Evolutionary conservation across 805 yeast genomes (phyloP).

Genomic region (Phaffomyces antillensis): DNA sequence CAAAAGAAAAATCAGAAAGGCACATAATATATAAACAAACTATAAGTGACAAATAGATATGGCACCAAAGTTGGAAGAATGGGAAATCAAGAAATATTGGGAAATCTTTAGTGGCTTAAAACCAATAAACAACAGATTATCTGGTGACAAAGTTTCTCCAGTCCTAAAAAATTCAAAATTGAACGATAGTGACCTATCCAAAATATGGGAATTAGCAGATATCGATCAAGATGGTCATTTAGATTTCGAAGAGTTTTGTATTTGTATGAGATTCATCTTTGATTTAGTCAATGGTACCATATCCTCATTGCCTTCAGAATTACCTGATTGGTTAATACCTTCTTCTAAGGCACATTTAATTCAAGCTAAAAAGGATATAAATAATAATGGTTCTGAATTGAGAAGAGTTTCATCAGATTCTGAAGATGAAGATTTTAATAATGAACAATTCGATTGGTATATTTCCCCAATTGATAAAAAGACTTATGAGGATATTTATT

Average conservation of each 20-base stretch:
- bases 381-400: constrained; percentile 11
- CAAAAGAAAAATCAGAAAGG: neutral
- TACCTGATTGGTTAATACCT: constrained; percentile 93
- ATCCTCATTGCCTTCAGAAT: constrained; percentile 53
- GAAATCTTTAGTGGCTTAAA: constrained; percentile 87
- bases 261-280: constrained; percentile 92
- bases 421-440: constrained; percentile 37
- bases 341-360: constrained; percentile 79
- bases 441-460: constrained; percentile 79
- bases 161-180: constrained; percentile 87
- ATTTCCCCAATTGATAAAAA: constrained; percentile 82
- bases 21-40: neutral
- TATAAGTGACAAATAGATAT: constrained; percentile 5
- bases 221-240: constrained; percentile 86
- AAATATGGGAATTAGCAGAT: constrained; percentile 89
- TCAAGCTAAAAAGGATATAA: constrained; percentile 66
- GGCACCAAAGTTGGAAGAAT: constrained; percentile 72
- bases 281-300: constrained; percentile 76
- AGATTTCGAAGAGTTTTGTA: constrained; percentile 97
- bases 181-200: constrained; percentile 65
- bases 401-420: constrained; percentile 43
- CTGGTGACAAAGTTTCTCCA: constrained; percentile 78
- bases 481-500: constrained; percentile 72
- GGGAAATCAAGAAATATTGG: constrained; percentile 98
- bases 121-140: constrained; percentile 71